Evolutionary conservation across 495 filamentous ascomycete genomes (phyloP), one percentile per base, ranked within the genome.

Genomic region (Tuber magnatum): DNA sequence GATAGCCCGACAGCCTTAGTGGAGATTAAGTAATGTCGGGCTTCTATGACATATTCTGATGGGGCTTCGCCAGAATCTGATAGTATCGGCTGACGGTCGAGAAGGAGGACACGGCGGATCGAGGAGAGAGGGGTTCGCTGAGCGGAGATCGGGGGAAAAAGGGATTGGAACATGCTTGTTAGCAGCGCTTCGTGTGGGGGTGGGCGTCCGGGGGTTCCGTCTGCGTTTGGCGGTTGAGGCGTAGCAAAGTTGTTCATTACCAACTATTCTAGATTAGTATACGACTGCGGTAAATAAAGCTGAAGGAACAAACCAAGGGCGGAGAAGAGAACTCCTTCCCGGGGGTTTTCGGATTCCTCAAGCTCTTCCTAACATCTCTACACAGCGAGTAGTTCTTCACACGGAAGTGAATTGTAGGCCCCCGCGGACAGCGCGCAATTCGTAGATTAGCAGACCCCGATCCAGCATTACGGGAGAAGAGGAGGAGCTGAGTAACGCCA

Each of bases 231-330:
- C 16, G 88, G 84, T 73, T 87, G 83, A 41, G 92, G 87, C 2
- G 89, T 91, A 46, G 87, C 88, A 84, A 99, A 97, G 83, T 97
- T 97, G 85, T 99, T 99, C 95, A 99, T 97, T 73, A 99, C 96
- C 28, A 99, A 88, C 89, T 91, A 71, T n/a, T 78, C 51, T 42
- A 46, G 73, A 40, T 73, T 51, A 72, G 73, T 72, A 70, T 71
- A 10, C 0, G 32, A 3, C 8, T 44, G 42, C n/a, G 72, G 69
- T 44, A 44, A 43, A 35, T 65, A 68, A 70, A 65, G 40, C 24
- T 69, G 28, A 24, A 69, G 40, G 68, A 69, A 74, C 84, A 72
- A 88, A 91, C 89, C 83, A 98, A 85, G 71, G 94, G 94, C 3
- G 94, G 88, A 40, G 89, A 92, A 70, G 89, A 86, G 82, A 92